Base-by-base conservation (phyloP, 352 stramenopile species). In the Plasmopara halstedii region DNA sequence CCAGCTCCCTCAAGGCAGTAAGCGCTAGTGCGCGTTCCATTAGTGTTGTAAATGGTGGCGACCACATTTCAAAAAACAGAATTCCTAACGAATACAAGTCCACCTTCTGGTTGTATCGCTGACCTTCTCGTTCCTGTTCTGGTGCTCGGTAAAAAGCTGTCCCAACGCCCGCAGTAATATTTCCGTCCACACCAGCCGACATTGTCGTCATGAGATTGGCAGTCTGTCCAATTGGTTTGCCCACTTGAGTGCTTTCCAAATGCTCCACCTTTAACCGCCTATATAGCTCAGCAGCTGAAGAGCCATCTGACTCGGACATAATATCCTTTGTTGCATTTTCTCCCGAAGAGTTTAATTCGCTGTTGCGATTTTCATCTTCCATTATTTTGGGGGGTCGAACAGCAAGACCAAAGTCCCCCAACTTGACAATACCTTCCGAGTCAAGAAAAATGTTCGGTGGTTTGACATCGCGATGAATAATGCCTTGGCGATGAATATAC, bases 71-170 rank as follows among this genome's bases (percentile, higher is more conserved):
- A 49, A 97, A 98, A 42, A 98, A 85, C 20, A 98, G 53, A 33
- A 98, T 88, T 6, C 95, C 95, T 6, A 98, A 67, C 6, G 85
- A 97, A 53, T 95, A 98, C 62, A 98, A 95, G 52, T 98, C 95
- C 3, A 81, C 85, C 42, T 93, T 93, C 37, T 90, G 91, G 62
- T 88, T 96, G 74, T 82, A 95, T 4, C 70, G 70, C 57, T 89
- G 74, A 14, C 82, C 75, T 58, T 90, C 69, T 50, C 74, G 76
- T 62, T 96, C 88, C 51, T 98, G 90, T 51, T 98, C 95, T 3
- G 94, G 91, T 9, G 95, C 93, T 19, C 92, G 82, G 59, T 98
- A 98, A 43, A 98, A 96, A 6, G 90, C 83, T 6, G 95, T 98
- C 1, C 94, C 94, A 10, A 98, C 94, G 26, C 95, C 95, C 20